Evolutionary conservation across 352 stramenopile species (phyloP).

Genomic region (Phytophthora idaei): DNA sequence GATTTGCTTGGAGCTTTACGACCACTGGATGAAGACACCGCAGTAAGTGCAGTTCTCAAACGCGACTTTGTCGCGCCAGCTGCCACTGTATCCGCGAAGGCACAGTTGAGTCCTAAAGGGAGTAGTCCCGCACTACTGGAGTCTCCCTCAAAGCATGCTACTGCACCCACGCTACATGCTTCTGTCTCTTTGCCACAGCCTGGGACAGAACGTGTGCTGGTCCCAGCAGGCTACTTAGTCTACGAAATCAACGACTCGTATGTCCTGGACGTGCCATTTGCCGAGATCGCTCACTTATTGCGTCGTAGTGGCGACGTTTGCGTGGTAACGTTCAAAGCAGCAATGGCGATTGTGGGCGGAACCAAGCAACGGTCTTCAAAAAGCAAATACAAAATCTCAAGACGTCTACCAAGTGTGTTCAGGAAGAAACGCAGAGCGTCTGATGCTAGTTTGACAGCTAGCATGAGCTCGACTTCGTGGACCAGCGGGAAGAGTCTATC

Average conservation of each 20-base stretch:
- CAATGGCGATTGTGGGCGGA: constrained; percentile 44
- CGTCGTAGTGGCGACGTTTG: constrained; percentile 50
- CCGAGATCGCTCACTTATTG: constrained; percentile 66
- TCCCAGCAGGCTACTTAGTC: constrained; percentile 65
- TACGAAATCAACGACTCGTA: constrained; percentile 70
- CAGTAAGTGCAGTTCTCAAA: constrained; percentile 58
- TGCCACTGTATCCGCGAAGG: constrained; percentile 18
- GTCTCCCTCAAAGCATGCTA: constrained; percentile 1
- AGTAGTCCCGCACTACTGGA: constrained; percentile 24
- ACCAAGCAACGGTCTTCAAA: constrained; percentile 20
- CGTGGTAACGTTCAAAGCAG: constrained; percentile 66
- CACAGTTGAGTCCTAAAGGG: constrained; percentile 14
- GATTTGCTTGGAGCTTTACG: constrained; percentile 51
- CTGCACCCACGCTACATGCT: constrained; percentile 3
- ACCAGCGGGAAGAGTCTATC: constrained; percentile 14
- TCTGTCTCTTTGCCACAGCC: constrained; percentile 14
- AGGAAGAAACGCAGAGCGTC: constrained; percentile 28
- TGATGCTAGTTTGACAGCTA: constrained; percentile 30
- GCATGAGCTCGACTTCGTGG: constrained; percentile 29
- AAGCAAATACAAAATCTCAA: constrained; percentile 41
- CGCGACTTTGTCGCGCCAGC: constrained; percentile 42
- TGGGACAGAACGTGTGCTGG: constrained; percentile 29
- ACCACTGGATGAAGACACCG: constrained; percentile 54
- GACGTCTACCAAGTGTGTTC: constrained; percentile 57
- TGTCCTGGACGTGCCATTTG: constrained; percentile 59